phyloP scores from a whole-genome alignment of 1,139 yeast species.

The Geotrichum reessii region DNA sequence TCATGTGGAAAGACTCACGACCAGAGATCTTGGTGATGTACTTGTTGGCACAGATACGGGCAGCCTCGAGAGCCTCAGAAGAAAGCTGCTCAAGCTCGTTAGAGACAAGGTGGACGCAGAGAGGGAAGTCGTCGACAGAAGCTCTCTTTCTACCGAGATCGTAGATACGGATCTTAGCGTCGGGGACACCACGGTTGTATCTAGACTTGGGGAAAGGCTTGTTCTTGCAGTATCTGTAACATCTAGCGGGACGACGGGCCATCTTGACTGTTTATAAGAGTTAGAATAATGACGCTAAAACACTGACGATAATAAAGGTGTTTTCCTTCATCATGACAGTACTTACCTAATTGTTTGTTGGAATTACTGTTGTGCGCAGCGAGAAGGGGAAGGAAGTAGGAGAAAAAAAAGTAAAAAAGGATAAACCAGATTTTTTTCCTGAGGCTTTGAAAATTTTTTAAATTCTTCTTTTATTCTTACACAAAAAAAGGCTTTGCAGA shows the following conservation, averaged over 20 bases:
- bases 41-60: constrained; percentile 99
- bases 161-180: constrained; percentile 97
- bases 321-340: not conserved
- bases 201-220: constrained; percentile 99
- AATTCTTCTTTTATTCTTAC: not conserved
- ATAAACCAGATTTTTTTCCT: constrained; percentile 3
- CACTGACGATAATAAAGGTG: not conserved
- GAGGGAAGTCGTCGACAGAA: constrained; percentile 97
- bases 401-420: constrained; percentile 4
- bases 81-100: constrained; percentile 99
- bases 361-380: constrained; percentile 1
- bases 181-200: constrained; percentile 99
- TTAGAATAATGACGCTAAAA: not conserved
- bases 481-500: not conserved
- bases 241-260: constrained; percentile 99
- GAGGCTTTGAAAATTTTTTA: constrained; percentile 5
- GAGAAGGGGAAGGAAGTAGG: not conserved
- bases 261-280: constrained; percentile 36
- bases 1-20: constrained; percentile 99
- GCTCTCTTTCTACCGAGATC: constrained; percentile 99
- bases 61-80: constrained; percentile 99
- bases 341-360: constrained; percentile 8
- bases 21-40: constrained; percentile 96
- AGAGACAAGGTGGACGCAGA: constrained; percentile 97
- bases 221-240: constrained; percentile 99